Conservation (phyloP, 306 rosid species). For the Quercus ilex region DNA sequence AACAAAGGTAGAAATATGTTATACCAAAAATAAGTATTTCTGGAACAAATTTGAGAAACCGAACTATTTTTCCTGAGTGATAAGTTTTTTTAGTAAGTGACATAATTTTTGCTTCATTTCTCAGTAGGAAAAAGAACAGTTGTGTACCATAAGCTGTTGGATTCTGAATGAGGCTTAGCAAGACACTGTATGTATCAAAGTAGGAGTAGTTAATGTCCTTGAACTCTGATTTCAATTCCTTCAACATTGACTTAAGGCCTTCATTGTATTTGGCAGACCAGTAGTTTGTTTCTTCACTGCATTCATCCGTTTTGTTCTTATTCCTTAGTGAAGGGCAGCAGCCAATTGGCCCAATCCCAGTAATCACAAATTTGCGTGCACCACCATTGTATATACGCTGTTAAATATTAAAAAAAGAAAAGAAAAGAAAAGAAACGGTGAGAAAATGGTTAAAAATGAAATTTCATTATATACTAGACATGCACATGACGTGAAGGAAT, state of each 20-base stretch:
- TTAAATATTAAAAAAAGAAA: background rate
- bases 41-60: background rate
- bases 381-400: slow-evolving; percentile 62
- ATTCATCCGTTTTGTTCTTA: slow-evolving; percentile 30
- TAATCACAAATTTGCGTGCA: slow-evolving; percentile 59
- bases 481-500: too few species aligned
- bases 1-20: too few species aligned
- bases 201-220: slow-evolving; percentile 46
- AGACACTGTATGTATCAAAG: slow-evolving; percentile 49
- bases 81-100: too few species aligned
- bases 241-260: slow-evolving; percentile 45
- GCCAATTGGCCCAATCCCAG: slow-evolving; percentile 58
- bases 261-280: slow-evolving; percentile 38
- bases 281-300: slow-evolving; percentile 44
- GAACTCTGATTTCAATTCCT: slow-evolving; percentile 37
- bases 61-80: too few species aligned
- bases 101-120: background rate
- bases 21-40: background rate
- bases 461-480: too few species aligned
- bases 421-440: background rate
- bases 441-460: background rate
- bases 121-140: background rate
- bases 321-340: slow-evolving; percentile 66
- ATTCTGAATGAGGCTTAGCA: slow-evolving; percentile 37
- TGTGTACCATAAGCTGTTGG: slow-evolving; percentile 50